Conservation (phyloP, 139 green algal species). For the Nannochloris sp. region DNA sequence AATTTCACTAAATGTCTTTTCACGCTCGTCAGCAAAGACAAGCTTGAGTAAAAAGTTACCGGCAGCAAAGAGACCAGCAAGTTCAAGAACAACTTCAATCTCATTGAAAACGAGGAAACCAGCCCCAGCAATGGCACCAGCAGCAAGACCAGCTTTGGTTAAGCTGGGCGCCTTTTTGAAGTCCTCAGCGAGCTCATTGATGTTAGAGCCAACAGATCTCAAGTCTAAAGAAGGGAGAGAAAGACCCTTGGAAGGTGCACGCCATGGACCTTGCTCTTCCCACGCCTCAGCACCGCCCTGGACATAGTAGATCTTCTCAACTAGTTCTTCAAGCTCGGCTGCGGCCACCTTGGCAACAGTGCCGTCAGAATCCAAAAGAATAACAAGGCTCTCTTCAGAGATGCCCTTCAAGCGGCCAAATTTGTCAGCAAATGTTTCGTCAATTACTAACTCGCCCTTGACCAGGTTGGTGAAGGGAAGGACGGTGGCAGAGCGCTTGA, state of each 20-base stretch:
- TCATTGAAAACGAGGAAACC: slow-evolving; percentile 39
- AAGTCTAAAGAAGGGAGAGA: slow-evolving; percentile 6
- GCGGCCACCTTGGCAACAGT: slow-evolving; percentile 13
- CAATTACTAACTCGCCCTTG: slow-evolving; percentile 13
- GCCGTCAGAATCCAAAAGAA: slow-evolving; percentile 36
- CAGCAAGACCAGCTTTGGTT: slow-evolving; percentile 31
- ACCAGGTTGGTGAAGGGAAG: slow-evolving; percentile 21
- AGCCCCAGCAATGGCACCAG: slow-evolving; percentile 23
- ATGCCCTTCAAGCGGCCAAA: slow-evolving; percentile 22
- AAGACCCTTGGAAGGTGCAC: slow-evolving; percentile 7
- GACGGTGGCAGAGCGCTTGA: slow-evolving; percentile 5
- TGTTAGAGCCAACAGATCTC: background rate
- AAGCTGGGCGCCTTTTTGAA: slow-evolving; percentile 26
- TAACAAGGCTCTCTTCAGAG: slow-evolving; percentile 15
- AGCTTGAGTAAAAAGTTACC: slow-evolving; percentile 35
- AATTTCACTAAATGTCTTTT: slow-evolving; percentile 34
- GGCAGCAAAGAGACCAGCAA: slow-evolving; percentile 31
- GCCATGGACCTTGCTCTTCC: slow-evolving; percentile 26
- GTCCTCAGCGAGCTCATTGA: slow-evolving; percentile 37
- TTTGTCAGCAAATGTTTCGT: slow-evolving; percentile 30
- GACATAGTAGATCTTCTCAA: slow-evolving; percentile 34
- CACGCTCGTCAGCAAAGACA: slow-evolving; percentile 35
- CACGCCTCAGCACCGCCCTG: slow-evolving; percentile 37
- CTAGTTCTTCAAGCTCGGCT: slow-evolving; percentile 10
- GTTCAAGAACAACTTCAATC: slow-evolving; percentile 38